Base-by-base conservation (phyloP, 805 yeast species). In the Pichia gijzeniarum region DNA sequence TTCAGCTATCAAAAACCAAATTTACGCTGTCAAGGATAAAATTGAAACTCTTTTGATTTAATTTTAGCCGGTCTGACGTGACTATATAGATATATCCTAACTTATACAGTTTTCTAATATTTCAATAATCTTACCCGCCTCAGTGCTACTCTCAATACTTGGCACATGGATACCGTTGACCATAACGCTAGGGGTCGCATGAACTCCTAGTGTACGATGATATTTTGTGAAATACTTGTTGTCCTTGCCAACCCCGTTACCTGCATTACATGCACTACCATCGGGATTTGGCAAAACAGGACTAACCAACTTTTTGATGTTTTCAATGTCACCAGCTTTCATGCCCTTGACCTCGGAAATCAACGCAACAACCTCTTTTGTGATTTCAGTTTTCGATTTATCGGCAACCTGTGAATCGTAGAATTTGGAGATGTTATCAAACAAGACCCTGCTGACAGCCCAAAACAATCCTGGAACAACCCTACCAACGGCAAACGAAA, bases 1-100 rank as follows among this genome's bases (percentile, higher is more conserved):
- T 62, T 89, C 97, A 60, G 85, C 96, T 63, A 86, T 93, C 76
- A 89, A 89, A 80, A 87, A 76, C 79, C 98, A 91, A 79, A 87
- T 93, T 74, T 89, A 85, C 73, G 86, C 86, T 66, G 89, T 91
- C 72, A 93, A 93, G 87, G 97, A 93, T 77, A 90, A 91, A 85
- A 91, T 93, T 71, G 99, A 93, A 77, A 87, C 96, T 60, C 80
- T 93, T 69, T 80, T 93, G 69, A 93, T 93, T 66, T 90, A 82
- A 21, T 19, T 51, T 35, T 32, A 22, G 28, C 28, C 10, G n/a
- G n/a, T n/a, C n/a, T n/a, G n/a, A n/a, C n/a, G n/a, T n/a, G n/a
- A n/a, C n/a, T n/a, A n/a, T 25, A 25, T 25, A 25, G 28, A 25
- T 25, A 25, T 25, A 25, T 25, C 28, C 28, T 25, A 25, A 25